These are phyloP conservation scores for Colletotrichum plurivorum DNA, from an alignment of 2,329 filamentous ascomycete genomes.

Conservation along the genomic window DNA sequence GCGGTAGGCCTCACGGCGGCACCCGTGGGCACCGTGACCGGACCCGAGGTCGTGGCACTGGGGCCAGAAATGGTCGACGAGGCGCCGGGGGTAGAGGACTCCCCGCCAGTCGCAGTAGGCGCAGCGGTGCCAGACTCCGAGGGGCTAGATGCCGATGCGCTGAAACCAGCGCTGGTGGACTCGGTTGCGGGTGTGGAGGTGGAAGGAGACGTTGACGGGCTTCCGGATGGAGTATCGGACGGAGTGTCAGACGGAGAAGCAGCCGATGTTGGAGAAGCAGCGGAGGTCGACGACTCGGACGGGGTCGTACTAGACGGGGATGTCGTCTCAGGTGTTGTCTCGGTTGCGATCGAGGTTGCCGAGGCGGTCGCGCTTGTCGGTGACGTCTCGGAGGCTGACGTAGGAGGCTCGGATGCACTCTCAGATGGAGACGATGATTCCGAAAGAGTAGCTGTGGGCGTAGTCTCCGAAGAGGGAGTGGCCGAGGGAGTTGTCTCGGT, in stretches of 20 bases:
- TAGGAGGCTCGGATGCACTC: neutral
- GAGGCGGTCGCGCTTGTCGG: neutral
- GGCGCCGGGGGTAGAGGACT: neutral
- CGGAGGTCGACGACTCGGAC: neutral
- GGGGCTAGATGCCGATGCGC: constrained; percentile 1
- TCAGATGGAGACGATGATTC: neutral
- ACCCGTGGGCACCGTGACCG: neutral
- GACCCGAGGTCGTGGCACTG: constrained; percentile 12
- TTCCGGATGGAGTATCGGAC: neutral
- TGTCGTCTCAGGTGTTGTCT: neutral
- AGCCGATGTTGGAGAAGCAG: no score
- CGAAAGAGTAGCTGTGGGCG: neutral
- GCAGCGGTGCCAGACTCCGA: neutral
- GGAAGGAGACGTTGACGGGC: neutral
- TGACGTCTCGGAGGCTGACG: neutral
- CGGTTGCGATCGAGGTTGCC: neutral
- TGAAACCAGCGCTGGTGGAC: constrained; percentile 1
- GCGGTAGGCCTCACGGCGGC: constrained; percentile 10
- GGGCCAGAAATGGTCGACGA: constrained; percentile 16
- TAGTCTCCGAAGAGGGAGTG: constrained; percentile 1
- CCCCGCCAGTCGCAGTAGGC: neutral
- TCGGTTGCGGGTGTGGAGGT: neutral
- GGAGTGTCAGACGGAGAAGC: neutral
- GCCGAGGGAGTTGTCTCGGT: constrained; percentile 8
- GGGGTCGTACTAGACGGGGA: neutral